Evolutionary conservation across 768 basidiomycete genomes (phyloP).

Genomic region (Kwoniella mangroviensis): DNA sequence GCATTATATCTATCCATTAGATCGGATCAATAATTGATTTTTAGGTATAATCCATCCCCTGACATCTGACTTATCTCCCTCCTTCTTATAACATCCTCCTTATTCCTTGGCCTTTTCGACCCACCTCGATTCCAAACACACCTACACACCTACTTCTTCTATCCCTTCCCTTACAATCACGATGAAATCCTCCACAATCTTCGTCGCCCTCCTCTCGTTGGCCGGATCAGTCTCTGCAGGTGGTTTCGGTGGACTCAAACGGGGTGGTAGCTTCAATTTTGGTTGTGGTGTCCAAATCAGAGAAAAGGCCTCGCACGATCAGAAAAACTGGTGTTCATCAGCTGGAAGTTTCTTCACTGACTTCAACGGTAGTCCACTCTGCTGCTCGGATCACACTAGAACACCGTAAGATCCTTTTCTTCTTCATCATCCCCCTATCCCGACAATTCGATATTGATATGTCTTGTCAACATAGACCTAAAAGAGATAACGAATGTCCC

Average conservation of each 20-base stretch:
- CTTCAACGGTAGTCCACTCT: constrained; percentile 26
- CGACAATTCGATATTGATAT: background rate
- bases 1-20: background rate
- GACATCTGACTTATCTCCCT: background rate
- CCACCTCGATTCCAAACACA: background rate
- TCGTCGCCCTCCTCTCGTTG: constrained; percentile 16
- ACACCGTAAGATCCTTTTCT: constrained; percentile 24
- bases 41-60: background rate
- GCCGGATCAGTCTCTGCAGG: constrained; percentile 20
- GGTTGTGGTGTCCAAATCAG: constrained; percentile 17
- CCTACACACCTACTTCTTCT: background rate
- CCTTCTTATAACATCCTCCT: background rate
- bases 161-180: background rate
- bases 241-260: constrained; percentile 4
- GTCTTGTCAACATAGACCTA: background rate
- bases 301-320: constrained; percentile 21
- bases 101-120: background rate
- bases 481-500: constrained; percentile 18
- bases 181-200: constrained; percentile 7
- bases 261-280: constrained; percentile 25
- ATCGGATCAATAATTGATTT: background rate
- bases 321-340: constrained; percentile 26
- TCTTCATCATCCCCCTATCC: too few species aligned
- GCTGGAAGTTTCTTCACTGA: constrained; percentile 36
- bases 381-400: constrained; percentile 34